phyloP scores from a whole-genome alignment of 352 stramenopile species.

The Pythium periplocum region DNA sequence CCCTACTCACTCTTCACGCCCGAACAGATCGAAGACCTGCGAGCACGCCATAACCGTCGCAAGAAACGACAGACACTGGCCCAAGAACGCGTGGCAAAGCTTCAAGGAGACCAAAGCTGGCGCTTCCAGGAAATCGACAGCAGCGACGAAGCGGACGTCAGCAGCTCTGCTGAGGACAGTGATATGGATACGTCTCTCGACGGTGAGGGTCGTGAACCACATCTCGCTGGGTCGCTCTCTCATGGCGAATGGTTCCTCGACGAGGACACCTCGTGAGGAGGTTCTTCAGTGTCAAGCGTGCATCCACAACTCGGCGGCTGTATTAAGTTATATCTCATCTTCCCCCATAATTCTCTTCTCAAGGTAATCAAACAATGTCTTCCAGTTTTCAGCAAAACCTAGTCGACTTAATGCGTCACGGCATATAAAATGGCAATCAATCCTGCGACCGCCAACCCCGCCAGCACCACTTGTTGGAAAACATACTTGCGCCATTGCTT shows the following conservation, averaged over 20 bases:
- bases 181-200: constrained; percentile 21
- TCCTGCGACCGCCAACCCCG: not conserved
- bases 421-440: too few relatives aligned
- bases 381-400: too few relatives aligned
- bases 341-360: too few relatives aligned
- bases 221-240: constrained; percentile 17
- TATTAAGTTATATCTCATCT: too few relatives aligned
- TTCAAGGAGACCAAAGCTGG: constrained; percentile 9
- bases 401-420: too few relatives aligned
- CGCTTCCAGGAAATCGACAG: constrained; percentile 25
- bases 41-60: constrained; percentile 19
- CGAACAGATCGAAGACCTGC: constrained; percentile 21
- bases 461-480: constrained; percentile 3
- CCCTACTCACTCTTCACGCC: constrained; percentile 24
- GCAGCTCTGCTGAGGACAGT: constrained; percentile 23
- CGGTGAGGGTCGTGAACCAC: constrained; percentile 4
- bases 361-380: too few relatives aligned
- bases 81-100: not conserved
- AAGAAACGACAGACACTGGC: constrained; percentile 15
- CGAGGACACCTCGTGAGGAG: constrained; percentile 1
- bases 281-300: too few relatives aligned
- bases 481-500: constrained; percentile 10
- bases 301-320: too few relatives aligned
- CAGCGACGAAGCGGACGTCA: constrained; percentile 23
- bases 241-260: constrained; percentile 25